Conservation (phyloP, 345 rosid species). For the Passiflora organensis region DNA sequence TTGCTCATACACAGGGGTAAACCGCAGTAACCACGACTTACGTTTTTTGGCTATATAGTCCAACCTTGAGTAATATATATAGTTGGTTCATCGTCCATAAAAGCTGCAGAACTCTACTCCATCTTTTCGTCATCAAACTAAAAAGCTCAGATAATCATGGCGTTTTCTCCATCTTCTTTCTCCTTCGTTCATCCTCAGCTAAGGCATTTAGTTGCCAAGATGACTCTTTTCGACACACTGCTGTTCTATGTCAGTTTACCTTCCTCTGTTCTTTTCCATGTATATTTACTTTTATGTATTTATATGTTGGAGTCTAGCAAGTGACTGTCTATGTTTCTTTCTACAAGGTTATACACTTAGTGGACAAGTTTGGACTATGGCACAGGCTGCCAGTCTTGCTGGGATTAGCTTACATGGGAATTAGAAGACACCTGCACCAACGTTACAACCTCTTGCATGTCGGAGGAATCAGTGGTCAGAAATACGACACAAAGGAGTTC, state of each 20-base stretch:
- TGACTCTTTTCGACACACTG: slow-evolving; percentile 49
- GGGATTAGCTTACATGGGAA: slow-evolving; percentile 54
- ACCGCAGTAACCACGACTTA: too few species aligned
- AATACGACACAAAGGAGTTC: slow-evolving; percentile 42
- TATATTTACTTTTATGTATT: neutral
- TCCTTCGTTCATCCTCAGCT: slow-evolving; percentile 55
- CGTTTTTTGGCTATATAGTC: too few species aligned
- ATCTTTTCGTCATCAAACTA: too few species aligned
- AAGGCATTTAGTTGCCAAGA: slow-evolving; percentile 40
- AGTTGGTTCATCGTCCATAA: too few species aligned
- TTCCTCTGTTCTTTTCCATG: slow-evolving; percentile 3
- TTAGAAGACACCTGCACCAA: slow-evolving; percentile 67
- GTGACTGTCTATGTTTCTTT: neutral
- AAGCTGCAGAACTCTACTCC: too few species aligned
- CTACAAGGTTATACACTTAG: slow-evolving; percentile 45
- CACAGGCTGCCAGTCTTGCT: slow-evolving; percentile 56
- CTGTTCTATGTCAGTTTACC: slow-evolving; percentile 42
- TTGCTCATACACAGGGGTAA: too few species aligned
- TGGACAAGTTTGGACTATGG: slow-evolving; percentile 63
- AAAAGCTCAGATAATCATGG: slow-evolving; percentile 1
- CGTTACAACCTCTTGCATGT: slow-evolving; percentile 65
- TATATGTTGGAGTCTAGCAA: too few species aligned
- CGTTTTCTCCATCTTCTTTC: slow-evolving; percentile 17
- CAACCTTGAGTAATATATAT: too few species aligned
- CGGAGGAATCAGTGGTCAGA: slow-evolving; percentile 40